Conservation (phyloP, 768 basidiomycete genomes). For the Phlebiopsis gigantea region DNA sequence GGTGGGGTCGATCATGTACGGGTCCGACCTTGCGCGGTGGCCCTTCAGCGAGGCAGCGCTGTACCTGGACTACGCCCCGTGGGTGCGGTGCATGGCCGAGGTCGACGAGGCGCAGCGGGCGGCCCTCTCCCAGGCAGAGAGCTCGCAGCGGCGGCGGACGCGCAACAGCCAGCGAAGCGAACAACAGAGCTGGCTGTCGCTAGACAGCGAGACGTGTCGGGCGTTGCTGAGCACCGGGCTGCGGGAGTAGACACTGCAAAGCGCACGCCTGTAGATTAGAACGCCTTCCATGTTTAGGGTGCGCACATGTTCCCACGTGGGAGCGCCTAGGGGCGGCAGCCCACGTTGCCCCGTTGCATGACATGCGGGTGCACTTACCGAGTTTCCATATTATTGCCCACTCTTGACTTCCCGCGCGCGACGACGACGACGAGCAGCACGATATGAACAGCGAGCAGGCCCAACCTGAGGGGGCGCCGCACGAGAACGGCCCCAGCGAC, state of each 20-base stretch:
- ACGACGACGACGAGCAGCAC: constrained; percentile 12
- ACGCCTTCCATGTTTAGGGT: constrained; percentile 4
- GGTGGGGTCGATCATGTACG: constrained; percentile 1
- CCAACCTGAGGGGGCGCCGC: constrained; percentile 1
- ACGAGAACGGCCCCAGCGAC: background rate
- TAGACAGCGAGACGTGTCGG: constrained; percentile 33
- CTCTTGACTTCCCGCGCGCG: constrained; percentile 10
- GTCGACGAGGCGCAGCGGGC: constrained; percentile 51
- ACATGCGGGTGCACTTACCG: constrained; percentile 12
- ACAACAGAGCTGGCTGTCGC: constrained; percentile 38
- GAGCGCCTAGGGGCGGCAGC: constrained; percentile 10
- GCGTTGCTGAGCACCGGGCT: background rate
- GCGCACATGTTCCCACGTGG: constrained; percentile 6
- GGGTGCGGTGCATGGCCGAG: constrained; percentile 56
- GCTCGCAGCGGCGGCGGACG: constrained; percentile 33
- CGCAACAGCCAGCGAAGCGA: constrained; percentile 48
- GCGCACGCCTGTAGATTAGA: background rate
- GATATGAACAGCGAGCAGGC: constrained; percentile 5
- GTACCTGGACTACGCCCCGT: constrained; percentile 67
- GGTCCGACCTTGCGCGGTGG: background rate
- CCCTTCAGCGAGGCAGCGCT: constrained; percentile 24
- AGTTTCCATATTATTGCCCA: constrained; percentile 11
- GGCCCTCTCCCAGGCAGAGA: constrained; percentile 14
- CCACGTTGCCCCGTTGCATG: constrained; percentile 13
- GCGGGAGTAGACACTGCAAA: background rate